A percentile compares a stretch with the other conserved stretches of the same genome.
These are phyloP conservation scores for Ceratobasidium theobromae DNA, from an alignment of 1,284 basidiomycete genomes.

Conservation along the genomic window DNA sequence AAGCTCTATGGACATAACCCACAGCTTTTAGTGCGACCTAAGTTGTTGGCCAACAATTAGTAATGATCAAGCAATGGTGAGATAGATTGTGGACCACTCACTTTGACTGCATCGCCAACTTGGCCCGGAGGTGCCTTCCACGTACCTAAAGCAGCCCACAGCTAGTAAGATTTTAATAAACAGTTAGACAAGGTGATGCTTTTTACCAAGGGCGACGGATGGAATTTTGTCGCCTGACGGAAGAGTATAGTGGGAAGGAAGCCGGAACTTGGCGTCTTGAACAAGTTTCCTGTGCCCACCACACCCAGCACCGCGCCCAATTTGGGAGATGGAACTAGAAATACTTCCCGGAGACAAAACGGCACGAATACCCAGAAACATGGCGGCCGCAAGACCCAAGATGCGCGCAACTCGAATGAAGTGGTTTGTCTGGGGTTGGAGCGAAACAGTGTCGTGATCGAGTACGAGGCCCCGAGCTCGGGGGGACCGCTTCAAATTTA, in stretches of 20 bases:
- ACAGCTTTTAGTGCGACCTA: constrained; percentile 23
- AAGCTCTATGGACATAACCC: neutral
- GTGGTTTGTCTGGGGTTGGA: neutral
- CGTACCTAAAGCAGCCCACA: neutral
- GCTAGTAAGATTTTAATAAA: neutral
- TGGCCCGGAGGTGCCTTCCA: constrained; percentile 31
- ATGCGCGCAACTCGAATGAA: neutral
- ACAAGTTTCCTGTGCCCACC: constrained; percentile 6
- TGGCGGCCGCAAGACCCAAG: neutral
- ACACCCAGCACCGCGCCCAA: neutral
- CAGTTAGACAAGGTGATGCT: neutral
- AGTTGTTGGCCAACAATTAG: neutral
- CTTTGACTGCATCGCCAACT: constrained; percentile 27
- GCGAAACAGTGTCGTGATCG: neutral
- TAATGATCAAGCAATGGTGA: neutral
- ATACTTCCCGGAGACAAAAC: neutral
- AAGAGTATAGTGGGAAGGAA: constrained; percentile 19
- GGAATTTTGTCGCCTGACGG: constrained; percentile 31
- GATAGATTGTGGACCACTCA: neutral
- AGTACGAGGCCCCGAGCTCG: neutral
- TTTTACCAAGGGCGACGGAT: constrained; percentile 30
- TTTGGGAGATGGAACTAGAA: neutral
- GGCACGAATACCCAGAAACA: constrained; percentile 1
- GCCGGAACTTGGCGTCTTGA: constrained; percentile 7
- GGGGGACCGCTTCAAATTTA: neutral